Percentiles rank a stretch among this genome's conserved stretches.
Evolutionary conservation across 805 yeast genomes (phyloP).

Genomic region (Cyberlindnera suaveolens): DNA sequence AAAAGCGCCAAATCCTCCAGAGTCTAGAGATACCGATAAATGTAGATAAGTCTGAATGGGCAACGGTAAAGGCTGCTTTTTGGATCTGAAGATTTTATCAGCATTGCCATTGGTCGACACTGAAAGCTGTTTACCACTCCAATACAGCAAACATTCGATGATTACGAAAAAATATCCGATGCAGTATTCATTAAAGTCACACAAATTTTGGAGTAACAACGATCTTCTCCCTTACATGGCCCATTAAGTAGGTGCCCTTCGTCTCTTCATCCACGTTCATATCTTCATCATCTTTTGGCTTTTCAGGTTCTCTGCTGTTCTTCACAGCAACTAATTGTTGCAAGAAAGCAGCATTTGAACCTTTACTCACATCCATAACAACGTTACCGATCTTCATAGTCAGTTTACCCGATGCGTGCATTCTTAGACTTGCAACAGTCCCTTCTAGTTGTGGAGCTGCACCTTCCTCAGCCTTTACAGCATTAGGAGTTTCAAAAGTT

Average conservation of each 20-base stretch:
- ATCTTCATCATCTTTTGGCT: constrained; percentile 78
- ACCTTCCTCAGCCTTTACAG: constrained; percentile 1
- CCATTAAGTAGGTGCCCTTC: constrained; percentile 41
- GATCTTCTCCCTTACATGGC: constrained; percentile 49
- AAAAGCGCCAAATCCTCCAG: too few relatives aligned
- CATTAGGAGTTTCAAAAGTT: constrained; percentile 20
- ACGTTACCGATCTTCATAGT: constrained; percentile 69
- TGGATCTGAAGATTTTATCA: too few relatives aligned
- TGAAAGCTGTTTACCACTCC: too few relatives aligned
- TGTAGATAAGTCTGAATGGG: too few relatives aligned
- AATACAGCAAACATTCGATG: too few relatives aligned
- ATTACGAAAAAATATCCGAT: too few relatives aligned
- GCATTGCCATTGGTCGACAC: too few relatives aligned
- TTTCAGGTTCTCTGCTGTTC: constrained; percentile 94
- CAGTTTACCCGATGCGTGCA: constrained; percentile 80
- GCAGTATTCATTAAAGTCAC: background rate
- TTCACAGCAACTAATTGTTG: constrained; percentile 83
- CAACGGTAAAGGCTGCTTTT: too few relatives aligned
- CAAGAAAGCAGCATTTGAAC: constrained; percentile 60
- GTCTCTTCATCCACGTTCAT: constrained; percentile 18
- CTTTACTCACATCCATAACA: constrained; percentile 62
- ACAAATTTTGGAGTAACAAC: constrained; percentile 49
- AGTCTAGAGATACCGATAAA: too few relatives aligned
- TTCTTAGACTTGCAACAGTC: constrained; percentile 62
- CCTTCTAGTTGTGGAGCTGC: constrained; percentile 36